Evolutionary conservation across 257 asterid genomes (phyloP), one percentile per base, ranked within the genome.

Genomic region (Voacanga thouarsii): DNA sequence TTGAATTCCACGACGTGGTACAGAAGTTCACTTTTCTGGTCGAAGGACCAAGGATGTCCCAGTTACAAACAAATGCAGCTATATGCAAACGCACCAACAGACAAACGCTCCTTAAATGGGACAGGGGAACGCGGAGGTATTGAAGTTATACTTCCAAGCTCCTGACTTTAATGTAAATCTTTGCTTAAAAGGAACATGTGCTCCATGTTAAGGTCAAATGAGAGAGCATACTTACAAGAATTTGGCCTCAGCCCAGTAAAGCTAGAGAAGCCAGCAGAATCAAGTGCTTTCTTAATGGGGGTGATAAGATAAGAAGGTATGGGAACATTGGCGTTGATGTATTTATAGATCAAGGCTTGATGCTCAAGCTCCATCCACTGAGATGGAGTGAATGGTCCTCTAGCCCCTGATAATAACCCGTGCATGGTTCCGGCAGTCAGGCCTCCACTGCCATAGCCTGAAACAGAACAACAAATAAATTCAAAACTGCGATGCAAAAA

Each of bases 401-500:
- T 80, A 21, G 75, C 28, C 12, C 92, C 90, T 50, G 87, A 64
- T 2, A 79, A 12, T 30, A 78, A 76, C 45, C 92, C 91, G 53
- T 87, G 90, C 89, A 87, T 84, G 80, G 80, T 78, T 76, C 85
- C 88, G 60, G 72, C 84, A 80, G 65, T 85, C 79, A 86, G 56
- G 49, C 84, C 87, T 86, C 85, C 84, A 55, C 64, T 81, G 10
- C 81, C 85, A 80, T 85, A 81, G 71, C 92, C 96, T 89, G 87
- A 72, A 78, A 50, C 78, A 77, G 65, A 80, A 59, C 72, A 23
- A 11, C 56, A 61, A 43, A 21, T 1, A 67, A 50, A 50, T 37
- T 69, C 68, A 19, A 45, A 47, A 12, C 5, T 16, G 65, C 19
- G 75, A 39, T n/a, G 5, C 41, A 47, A 15, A 30, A 56, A 33